phyloP scores from a whole-genome alignment of 2,329 filamentous ascomycete genomes.

The Epichloe baconii region DNA sequence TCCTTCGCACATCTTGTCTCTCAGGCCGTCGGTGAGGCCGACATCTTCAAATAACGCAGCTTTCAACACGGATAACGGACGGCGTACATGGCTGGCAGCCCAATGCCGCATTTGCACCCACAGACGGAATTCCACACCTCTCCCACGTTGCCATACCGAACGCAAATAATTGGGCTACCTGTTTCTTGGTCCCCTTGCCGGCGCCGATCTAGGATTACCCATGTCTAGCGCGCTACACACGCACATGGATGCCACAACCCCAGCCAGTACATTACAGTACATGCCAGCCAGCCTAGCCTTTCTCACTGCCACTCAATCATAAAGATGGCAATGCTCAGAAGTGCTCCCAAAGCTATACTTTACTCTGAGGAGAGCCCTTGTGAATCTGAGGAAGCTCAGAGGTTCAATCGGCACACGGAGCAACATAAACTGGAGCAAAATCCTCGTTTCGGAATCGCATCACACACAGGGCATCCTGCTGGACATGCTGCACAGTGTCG shows the following conservation, averaged over 20 bases:
- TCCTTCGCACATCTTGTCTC: not conserved
- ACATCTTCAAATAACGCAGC: too few relatives aligned
- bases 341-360: too few relatives aligned
- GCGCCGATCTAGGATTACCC: conserved; percentile 15
- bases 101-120: not conserved
- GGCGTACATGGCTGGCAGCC: not conserved
- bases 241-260: conserved; percentile 3
- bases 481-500: too few relatives aligned
- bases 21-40: not conserved
- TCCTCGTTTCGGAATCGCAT: too few relatives aligned
- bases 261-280: not conserved
- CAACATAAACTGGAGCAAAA: not conserved
- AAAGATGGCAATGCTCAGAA: too few relatives aligned
- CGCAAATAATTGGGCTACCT: not conserved
- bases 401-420: too few relatives aligned
- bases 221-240: conserved; percentile 11
- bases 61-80: not conserved
- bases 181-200: conserved; percentile 8
- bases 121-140: not conserved
- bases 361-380: too few relatives aligned
- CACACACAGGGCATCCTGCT: too few relatives aligned
- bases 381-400: too few relatives aligned
- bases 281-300: not conserved
- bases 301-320: too few relatives aligned
- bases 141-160: not conserved